phyloP scores from a whole-genome alignment of 2,329 filamentous ascomycete species.

The Pleomassaria siparia region DNA sequence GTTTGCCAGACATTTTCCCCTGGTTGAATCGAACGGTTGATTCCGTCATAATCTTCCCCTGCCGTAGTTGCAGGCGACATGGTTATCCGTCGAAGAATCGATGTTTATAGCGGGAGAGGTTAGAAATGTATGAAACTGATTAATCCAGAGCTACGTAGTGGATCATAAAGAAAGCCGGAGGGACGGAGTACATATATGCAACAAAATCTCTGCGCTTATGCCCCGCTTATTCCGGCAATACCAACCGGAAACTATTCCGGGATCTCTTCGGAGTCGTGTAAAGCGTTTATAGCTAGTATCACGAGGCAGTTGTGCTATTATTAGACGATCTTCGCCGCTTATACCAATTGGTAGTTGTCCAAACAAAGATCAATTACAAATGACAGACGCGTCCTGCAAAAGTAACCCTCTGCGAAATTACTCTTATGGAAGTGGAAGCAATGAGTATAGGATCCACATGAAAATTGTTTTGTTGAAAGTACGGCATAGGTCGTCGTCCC shows the following conservation, averaged over 20 bases:
- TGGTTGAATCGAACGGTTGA: not conserved
- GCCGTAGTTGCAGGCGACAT: not conserved
- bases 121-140: not conserved
- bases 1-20: constrained; percentile 11
- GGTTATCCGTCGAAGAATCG: not conserved
- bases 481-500: too few relatives aligned
- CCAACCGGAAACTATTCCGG: not conserved
- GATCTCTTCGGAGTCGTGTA: not conserved
- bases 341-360: too few relatives aligned
- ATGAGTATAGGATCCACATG: too few relatives aligned
- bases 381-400: too few relatives aligned
- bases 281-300: too few relatives aligned
- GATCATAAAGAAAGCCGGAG: not conserved
- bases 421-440: too few relatives aligned
- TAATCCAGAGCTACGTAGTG: not conserved
- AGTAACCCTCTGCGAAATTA: too few relatives aligned
- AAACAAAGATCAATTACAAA: too few relatives aligned
- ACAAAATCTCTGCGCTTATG: not conserved
- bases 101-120: not conserved
- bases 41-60: not conserved
- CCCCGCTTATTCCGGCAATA: not conserved
- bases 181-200: not conserved
- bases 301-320: too few relatives aligned
- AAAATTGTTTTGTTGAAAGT: too few relatives aligned
- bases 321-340: too few relatives aligned